These are phyloP conservation scores for Xylariaceae sp. DNA, from an alignment of 2,329 filamentous ascomycete genomes.

Conservation along the genomic window DNA sequence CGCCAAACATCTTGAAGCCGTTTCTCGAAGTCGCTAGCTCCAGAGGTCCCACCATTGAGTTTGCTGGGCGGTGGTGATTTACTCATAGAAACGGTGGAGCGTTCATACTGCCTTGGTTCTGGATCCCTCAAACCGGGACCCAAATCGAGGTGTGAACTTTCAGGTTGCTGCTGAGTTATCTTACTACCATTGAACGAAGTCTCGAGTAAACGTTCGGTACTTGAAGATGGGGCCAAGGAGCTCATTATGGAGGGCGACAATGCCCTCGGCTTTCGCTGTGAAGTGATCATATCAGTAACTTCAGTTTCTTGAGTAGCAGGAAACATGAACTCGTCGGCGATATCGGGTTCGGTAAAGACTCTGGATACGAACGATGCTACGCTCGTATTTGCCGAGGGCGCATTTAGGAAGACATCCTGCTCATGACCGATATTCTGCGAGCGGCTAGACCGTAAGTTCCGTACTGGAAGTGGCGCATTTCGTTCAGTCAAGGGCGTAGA, in stretches of 20 bases:
- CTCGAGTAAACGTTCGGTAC: slow-evolving; percentile 26
- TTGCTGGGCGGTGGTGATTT: background rate
- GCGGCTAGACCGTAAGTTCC: slow-evolving; percentile 2
- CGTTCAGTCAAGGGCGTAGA: slow-evolving; percentile 22
- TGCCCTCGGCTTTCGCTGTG: slow-evolving; percentile 22
- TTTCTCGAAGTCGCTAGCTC: slow-evolving; percentile 17
- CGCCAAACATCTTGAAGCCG: slow-evolving; percentile 31
- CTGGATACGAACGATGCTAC: slow-evolving; percentile 32
- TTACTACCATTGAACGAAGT: slow-evolving; percentile 19
- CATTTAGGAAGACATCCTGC: slow-evolving; percentile 16
- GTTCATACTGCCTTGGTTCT: background rate
- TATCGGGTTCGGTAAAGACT: slow-evolving; percentile 34
- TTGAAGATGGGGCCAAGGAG: slow-evolving; percentile 25
- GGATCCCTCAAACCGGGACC: slow-evolving; percentile 4
- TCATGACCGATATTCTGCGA: background rate
- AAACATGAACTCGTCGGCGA: slow-evolving; percentile 13
- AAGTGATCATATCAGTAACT: slow-evolving; percentile 33
- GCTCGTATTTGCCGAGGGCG: slow-evolving; percentile 33
- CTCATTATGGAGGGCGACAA: slow-evolving; percentile 18
- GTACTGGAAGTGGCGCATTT: slow-evolving; percentile 7
- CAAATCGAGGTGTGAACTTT: slow-evolving; percentile 5
- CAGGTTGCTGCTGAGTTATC: slow-evolving; percentile 5
- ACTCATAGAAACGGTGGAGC: background rate
- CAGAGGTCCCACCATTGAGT: background rate
- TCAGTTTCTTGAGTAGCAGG: slow-evolving; percentile 33